Evolutionary conservation across 108 stramenopile species (phyloP).

Genomic region (Pseudonitzschia pungens): DNA sequence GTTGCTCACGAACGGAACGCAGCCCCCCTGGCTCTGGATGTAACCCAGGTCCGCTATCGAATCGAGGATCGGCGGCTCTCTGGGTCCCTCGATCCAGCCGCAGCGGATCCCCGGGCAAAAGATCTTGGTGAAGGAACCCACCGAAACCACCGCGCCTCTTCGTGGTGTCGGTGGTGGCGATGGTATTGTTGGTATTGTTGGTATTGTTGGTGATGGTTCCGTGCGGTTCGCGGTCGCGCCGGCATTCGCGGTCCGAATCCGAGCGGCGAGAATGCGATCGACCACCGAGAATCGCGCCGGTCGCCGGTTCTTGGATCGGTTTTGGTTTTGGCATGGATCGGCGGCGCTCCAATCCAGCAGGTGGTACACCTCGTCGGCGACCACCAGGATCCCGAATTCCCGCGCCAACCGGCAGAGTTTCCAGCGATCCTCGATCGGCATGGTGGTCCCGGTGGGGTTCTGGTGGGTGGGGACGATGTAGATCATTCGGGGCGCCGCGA

Average conservation of each 20-base stretch:
- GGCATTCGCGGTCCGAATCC: neutral
- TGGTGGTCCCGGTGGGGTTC: conserved; percentile 62
- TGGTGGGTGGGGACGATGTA: conserved; percentile 74
- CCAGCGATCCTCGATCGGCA: conserved; percentile 47
- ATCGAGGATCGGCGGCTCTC: conserved; percentile 41
- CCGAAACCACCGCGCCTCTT: too few relatives aligned
- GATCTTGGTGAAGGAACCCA: conserved; percentile 78
- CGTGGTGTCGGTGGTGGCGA: too few relatives aligned
- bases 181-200: too few relatives aligned
- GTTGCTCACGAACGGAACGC: conserved; percentile 60
- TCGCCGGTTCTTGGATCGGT: too few relatives aligned
- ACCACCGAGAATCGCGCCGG: conserved; percentile 57
- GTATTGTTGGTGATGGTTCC: too few relatives aligned
- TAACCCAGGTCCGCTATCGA: conserved; percentile 49
- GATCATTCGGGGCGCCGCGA: conserved; percentile 43
- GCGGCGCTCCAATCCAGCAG: conserved; percentile 55
- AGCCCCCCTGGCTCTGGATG: conserved; percentile 66
- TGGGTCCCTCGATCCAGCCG: conserved; percentile 73
- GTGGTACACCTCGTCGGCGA: conserved; percentile 78
- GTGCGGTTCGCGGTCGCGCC: neutral
- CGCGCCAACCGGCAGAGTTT: conserved; percentile 45
- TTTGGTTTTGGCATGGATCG: too few relatives aligned
- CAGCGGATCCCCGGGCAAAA: conserved; percentile 61
- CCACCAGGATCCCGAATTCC: conserved; percentile 49
- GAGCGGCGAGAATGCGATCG: conserved; percentile 21